Percentiles rank a stretch among this genome's conserved stretches.
These are phyloP conservation scores for Alternaria rosae DNA, from an alignment of 2,329 filamentous ascomycete species.

Conservation along the genomic window DNA sequence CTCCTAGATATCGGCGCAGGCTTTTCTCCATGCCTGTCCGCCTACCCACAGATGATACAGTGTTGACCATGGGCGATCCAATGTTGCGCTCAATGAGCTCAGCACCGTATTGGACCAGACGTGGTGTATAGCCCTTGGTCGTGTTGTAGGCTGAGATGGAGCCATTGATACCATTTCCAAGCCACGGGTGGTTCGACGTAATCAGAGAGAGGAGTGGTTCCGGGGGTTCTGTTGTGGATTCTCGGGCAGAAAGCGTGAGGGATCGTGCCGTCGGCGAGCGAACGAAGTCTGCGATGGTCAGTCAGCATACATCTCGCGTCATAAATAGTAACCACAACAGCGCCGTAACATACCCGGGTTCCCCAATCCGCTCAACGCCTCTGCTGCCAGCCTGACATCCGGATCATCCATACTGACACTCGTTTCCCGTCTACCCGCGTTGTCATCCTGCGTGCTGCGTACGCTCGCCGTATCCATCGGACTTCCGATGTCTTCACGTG, in stretches of 20 bases:
- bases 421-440: conserved; percentile 40
- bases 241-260: conserved; percentile 42
- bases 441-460: conserved; percentile 51
- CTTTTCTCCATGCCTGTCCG: conserved; percentile 88
- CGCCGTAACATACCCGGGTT: conserved; percentile 55
- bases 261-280: conserved; percentile 50
- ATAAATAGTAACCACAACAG: conserved; percentile 1
- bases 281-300: conserved; percentile 50
- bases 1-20: conserved; percentile 78
- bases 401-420: conserved; percentile 59
- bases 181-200: conserved; percentile 84
- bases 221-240: conserved; percentile 58
- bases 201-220: conserved; percentile 88
- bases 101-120: conserved; percentile 84
- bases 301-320: conserved; percentile 18
- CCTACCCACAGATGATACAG: conserved; percentile 81
- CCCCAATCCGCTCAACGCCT: conserved; percentile 59
- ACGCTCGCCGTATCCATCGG: conserved; percentile 55
- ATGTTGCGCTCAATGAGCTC: conserved; percentile 91
- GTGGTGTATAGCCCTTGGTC: conserved; percentile 89
- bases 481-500: conserved; percentile 49
- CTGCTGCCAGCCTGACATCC: conserved; percentile 58
- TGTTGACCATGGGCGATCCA: conserved; percentile 81
- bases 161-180: conserved; percentile 83
- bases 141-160: conserved; percentile 85